phyloP scores from a whole-genome alignment of 169 alveolate genomes.

The Cryptosporidium tyzzeri region DNA sequence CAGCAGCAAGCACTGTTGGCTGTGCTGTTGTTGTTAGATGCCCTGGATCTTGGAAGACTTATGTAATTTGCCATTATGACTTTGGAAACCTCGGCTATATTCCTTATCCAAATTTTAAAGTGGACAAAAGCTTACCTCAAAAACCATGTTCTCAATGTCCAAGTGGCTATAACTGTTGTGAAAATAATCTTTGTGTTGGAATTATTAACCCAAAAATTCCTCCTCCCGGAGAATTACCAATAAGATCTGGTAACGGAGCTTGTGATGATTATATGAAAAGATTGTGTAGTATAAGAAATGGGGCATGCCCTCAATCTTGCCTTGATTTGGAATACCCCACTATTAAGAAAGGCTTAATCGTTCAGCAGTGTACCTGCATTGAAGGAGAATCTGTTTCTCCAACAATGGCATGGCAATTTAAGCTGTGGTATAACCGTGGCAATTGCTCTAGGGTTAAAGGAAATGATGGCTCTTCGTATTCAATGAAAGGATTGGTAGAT shows the following conservation, averaged over 20 bases:
- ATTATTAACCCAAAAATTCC: conserved; percentile 63
- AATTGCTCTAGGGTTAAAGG: conserved; percentile 51
- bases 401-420: conserved; percentile 67
- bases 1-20: conserved; percentile 81
- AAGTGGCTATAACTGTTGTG: conserved; percentile 74
- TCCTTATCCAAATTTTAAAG: conserved; percentile 76
- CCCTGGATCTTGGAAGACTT: conserved; percentile 79
- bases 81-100: conserved; percentile 78
- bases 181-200: conserved; percentile 73
- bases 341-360: conserved; percentile 64
- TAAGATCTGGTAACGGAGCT: conserved; percentile 22
- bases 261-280: conserved; percentile 70
- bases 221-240: conserved; percentile 58
- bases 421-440: conserved; percentile 70
- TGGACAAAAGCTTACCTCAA: conserved; percentile 59
- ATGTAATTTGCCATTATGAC: conserved; percentile 80
- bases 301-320: conserved; percentile 71
- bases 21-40: conserved; percentile 80
- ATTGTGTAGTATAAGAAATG: conserved; percentile 69
- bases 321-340: conserved; percentile 50
- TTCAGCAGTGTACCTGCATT: conserved; percentile 67
- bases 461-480: conserved; percentile 34
- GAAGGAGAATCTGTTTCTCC: conserved; percentile 58
- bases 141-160: conserved; percentile 75
- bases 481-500: conserved; percentile 19